These are phyloP conservation scores for Nigrograna mackinnonii DNA, from an alignment of 2,329 filamentous ascomycete genomes.

Conservation along the genomic window DNA sequence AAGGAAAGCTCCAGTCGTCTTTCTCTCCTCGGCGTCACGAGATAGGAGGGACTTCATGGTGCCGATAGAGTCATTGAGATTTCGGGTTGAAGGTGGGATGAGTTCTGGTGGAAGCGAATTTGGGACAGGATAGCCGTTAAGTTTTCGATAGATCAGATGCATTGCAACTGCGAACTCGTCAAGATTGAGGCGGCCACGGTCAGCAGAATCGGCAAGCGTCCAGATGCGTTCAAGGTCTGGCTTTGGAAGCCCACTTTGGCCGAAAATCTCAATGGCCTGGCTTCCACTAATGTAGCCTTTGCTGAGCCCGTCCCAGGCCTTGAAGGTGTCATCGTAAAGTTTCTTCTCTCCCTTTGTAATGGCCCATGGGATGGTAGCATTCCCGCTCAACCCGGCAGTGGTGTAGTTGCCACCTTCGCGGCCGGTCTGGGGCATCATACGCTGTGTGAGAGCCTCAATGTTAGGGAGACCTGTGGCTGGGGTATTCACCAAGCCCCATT, in stretches of 20 bases:
- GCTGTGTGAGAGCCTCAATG: conserved; percentile 86
- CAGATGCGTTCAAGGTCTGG: conserved; percentile 88
- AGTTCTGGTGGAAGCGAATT: conserved; percentile 87
- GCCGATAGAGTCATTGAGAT: conserved; percentile 90
- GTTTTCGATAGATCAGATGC: conserved; percentile 97
- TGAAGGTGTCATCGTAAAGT: conserved; percentile 92
- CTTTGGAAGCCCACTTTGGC: conserved; percentile 92
- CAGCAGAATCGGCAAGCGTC: conserved; percentile 92
- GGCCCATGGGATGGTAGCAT: conserved; percentile 96
- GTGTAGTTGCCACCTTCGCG: conserved; percentile 81
- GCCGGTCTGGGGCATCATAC: conserved; percentile 97
- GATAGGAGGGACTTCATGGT: conserved; percentile 88
- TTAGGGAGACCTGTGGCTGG: conserved; percentile 88
- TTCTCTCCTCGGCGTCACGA: conserved; percentile 86
- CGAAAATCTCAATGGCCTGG: conserved; percentile 95
- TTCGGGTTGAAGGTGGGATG: conserved; percentile 90
- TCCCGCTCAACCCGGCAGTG: conserved; percentile 84
- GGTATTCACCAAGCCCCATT: conserved; percentile 98
- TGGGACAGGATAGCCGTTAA: conserved; percentile 94
- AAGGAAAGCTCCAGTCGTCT: conserved; percentile 85
- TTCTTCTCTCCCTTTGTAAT: conserved; percentile 99
- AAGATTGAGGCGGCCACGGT: conserved; percentile 90
- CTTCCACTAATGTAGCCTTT: conserved; percentile 92
- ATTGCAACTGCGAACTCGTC: conserved; percentile 98
- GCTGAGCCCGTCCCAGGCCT: conserved; percentile 91